Evolutionary conservation across 768 basidiomycete genomes (phyloP), one percentile per base, ranked within the genome.

Genomic region (Piloderma croceum): DNA sequence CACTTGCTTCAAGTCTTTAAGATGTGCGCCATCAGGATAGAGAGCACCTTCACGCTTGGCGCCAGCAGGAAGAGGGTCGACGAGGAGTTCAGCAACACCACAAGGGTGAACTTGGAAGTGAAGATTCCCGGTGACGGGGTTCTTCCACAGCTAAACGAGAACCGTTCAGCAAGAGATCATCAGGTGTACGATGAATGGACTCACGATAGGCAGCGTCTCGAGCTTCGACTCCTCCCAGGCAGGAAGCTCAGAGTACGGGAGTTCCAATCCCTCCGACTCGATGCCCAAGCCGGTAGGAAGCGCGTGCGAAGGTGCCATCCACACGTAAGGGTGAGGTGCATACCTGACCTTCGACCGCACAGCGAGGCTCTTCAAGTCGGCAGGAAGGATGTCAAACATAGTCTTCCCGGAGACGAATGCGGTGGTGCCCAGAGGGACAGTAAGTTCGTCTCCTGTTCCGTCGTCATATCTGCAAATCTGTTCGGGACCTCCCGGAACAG

Each of bases 341-440:
- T 75, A 77, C 43, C 54, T 62, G 37, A 77, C 73, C 34, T 61
- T 64, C 4, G 68, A 58, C 3, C 76, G 61, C 11, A 77, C 70
- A 0, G 74, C 74, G 12, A 78, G 51, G 22, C 67, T 69, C 62
- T 76, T 73, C 34, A 68, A 55, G 29, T 66, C 62, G 1, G 59
- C 45, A 3, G 71, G 62, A 7, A 78, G 59, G 36, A 74, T 61
- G 25, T 76, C 68, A 44, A 78, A 77, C 69, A 73, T 76, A 31
- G 64, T 70, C 49, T 54, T 58, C 7, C 75, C 74, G 19, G 65
- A 61, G 47, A 59, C 56, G 64, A 71, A 76, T 5, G 69, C 73
- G 2, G 74, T 79, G 0, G 74, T 76, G 6, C 77, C 77, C 3
- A 77, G 64, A 10, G 77, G 73, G 1, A 77, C 77, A n/a, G 60